Base-by-base conservation (phyloP, 208 protist genomes). In the Kentomonas sorsogonicus region DNA sequence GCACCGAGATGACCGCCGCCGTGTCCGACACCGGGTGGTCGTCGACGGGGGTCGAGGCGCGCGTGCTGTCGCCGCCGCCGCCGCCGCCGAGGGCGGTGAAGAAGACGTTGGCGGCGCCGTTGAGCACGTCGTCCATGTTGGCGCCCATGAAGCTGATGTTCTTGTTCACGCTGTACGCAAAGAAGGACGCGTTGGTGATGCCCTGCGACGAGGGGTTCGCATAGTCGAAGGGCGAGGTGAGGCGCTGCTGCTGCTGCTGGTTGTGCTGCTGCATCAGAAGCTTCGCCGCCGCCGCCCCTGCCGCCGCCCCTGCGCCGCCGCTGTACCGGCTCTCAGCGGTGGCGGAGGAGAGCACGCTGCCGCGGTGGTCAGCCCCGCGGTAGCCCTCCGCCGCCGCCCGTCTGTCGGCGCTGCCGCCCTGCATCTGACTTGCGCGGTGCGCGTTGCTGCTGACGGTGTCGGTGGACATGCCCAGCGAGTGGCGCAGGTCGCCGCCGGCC, bases 71-170 rank as follows among this genome's bases (percentile, higher is more conserved):
- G 3, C 69, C 79, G 59, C 66, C 70, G 53, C 39, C 3, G 45
- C 30, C 26, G 46, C 33, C 55, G 25, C 46, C 47, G 20, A 84
- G 56, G 41, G 56, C 69, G 56, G 54, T 58, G 20, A 86, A 45
- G 40, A 81, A 76, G 52, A 82, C 79, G 66, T 82, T 86, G 6
- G 79, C 79, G 3, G 72, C 79, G 59, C 66, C 70, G 53, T 67
- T 68, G 18, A 86, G 74, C 10, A 71, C 70, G 45, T 77, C 69
- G 48, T 76, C 69, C 40, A 77, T 55, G 62, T 71, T 76, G 33
- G 60, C 60, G 0, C 71, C 72, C 67, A 83, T 66, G 52, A 79
- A 76, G 51, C 76, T 83, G 36, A 83, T 51, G 62, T 78, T 77
- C 45, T 69, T 70, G 57, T 70, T 72, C 51, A 83, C 70, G 64